These are phyloP conservation scores for Raphanus raphanistrum DNA, from an alignment of 345 rosid genomes.

Conservation along the genomic window DNA sequence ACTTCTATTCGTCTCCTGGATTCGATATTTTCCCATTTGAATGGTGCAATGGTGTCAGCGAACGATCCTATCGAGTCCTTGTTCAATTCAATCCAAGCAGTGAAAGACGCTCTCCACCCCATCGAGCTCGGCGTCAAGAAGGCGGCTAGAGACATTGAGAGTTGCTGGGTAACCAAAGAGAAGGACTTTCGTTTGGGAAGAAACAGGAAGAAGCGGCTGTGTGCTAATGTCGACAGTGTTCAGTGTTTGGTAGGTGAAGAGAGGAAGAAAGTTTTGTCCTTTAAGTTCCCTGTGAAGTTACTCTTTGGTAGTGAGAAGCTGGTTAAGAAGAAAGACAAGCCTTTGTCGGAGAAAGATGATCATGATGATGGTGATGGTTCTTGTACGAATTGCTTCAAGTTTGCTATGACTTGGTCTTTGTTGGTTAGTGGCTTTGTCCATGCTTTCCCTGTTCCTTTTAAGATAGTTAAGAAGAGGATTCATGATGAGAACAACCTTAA, in stretches of 20 bases:
- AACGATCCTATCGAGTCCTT: slow-evolving; percentile 69
- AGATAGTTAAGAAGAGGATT: slow-evolving; percentile 51
- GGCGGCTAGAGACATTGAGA: slow-evolving; percentile 70
- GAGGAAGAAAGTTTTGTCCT: slow-evolving; percentile 54
- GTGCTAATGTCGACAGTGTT: slow-evolving; percentile 19
- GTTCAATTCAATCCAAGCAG: slow-evolving; percentile 68
- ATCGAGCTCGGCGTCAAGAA: slow-evolving; percentile 62
- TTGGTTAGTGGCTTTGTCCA: slow-evolving; percentile 69
- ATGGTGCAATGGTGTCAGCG: slow-evolving; percentile 58
- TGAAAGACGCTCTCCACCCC: slow-evolving; percentile 62
- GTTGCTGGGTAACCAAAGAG: slow-evolving; percentile 54
- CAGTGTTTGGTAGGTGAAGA: slow-evolving; percentile 48
- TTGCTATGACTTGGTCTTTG: slow-evolving; percentile 72
- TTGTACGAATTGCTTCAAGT: slow-evolving; percentile 70
- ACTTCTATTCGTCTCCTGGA: slow-evolving; percentile 4
- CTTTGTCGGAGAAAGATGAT: slow-evolving; percentile 40
- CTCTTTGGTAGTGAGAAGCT: slow-evolving; percentile 43
- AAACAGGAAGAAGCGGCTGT: slow-evolving; percentile 42
- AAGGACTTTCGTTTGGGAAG: slow-evolving; percentile 34
- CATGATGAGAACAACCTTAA: slow-evolving; percentile 47
- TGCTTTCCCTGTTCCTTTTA: slow-evolving; percentile 64
- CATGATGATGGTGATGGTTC: slow-evolving; percentile 48
- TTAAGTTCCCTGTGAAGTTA: slow-evolving; percentile 58
- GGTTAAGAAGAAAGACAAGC: slow-evolving; percentile 44
- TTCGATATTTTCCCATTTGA: slow-evolving; percentile 23